Evolutionary conservation across 2,329 filamentous ascomycete genomes (phyloP), one percentile per base, ranked within the genome.

Genomic region (Arthrobotrys iridis): DNA sequence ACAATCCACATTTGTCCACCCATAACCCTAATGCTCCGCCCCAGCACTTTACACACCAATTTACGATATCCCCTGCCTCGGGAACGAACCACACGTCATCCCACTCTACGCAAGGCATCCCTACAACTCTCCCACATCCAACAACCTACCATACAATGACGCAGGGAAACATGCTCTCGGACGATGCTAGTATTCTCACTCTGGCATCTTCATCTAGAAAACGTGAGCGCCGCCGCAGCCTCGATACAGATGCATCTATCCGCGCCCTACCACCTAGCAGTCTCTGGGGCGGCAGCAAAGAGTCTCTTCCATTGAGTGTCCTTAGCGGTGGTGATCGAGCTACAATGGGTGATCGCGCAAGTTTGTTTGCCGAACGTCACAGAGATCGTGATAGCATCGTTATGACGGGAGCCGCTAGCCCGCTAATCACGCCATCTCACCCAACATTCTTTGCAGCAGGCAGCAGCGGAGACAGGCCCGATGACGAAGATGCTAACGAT

Each of bases 231-330:
- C 87, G 92, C 55, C 88, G 91, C 74, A 93, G 91, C 28, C 89
- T 94, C 82, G 92, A 95, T 81, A 95, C 92, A 0, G 91, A 95
- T 81, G 92, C 92, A 3, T 94, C 91, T 0, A 91, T 95, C 40
- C 90, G 92, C 45, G 92, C 92, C 1, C 84, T 96, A n/a, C 91
- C 92, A 0, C 92, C 92, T 0, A 92, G 90, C 0, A 93, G 91
- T 0, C 85, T 94, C 3, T 95, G 91, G 85, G 92, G 92, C 46
- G 91, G 91, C 45, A 93, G 90, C 79, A 88, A 91, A 75, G 92
- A 95, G 82, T 91, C 89, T 45, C 85, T 95, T 1, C 92, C 92
- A 0, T 84, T 95, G 24, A 93, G 90, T 79, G 89, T 94, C 4
- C 85, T 95, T 35, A 93, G 90, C 79, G 87, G 72, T 35, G 72